Evolutionary conservation across 176 grass and related monocot genomes (phyloP).

Genomic region (barley (Hordeum vulgare)): MorexV3_pseudomolecules_assembly NC_058520.1:592803650-592804149

Average conservation of each 20-base stretch:
- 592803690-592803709: slow-evolving; percentile 55
- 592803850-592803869: not conserved
- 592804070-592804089: slow-evolving; percentile 61
- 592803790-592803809: not conserved
- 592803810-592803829: not conserved
- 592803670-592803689: slow-evolving; percentile 90
- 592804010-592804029: slow-evolving; percentile 68
- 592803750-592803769: slow-evolving; percentile 62
- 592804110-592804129: slow-evolving; percentile 38
- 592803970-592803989: slow-evolving; percentile 50
- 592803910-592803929: slow-evolving; percentile 50
- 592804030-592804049: slow-evolving; percentile 74
- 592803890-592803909: slow-evolving; percentile 69
- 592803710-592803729: slow-evolving; percentile 43
- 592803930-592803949: slow-evolving; percentile 41
- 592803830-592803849: not conserved
- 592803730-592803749: slow-evolving; percentile 55
- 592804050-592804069: slow-evolving; percentile 47
- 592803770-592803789: not conserved
- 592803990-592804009: slow-evolving; percentile 81
- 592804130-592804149: not conserved
- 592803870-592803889: not conserved
- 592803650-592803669: slow-evolving; percentile 67
- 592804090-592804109: slow-evolving; percentile 76
- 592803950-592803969: slow-evolving; percentile 56